Evolutionary conservation across 352 stramenopile genomes (phyloP), one percentile per base, ranked within the genome.

Genomic region (Thalassiosira hispida): DNA sequence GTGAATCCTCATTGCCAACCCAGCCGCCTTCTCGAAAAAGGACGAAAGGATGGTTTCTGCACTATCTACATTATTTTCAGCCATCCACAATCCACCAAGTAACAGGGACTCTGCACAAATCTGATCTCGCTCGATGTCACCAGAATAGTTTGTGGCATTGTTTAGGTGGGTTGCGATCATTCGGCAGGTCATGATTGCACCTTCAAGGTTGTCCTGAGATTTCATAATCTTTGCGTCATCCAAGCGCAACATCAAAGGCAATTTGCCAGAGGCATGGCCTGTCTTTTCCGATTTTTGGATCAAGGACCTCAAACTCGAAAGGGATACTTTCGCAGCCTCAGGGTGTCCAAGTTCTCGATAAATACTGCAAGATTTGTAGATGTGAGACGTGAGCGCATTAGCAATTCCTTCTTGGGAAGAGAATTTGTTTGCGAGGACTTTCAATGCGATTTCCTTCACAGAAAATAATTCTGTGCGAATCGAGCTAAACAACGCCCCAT

Each of bases 71-170:
- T 96, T 95, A 74, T 98, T 95, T 63, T 95, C 94, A 18, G 94
- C 93, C 77, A 98, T 94, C 96, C 96, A 98, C 51, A 95, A 94
- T 14, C 96, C 96, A 46, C 95, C 97, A 6, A 91, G 86, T 1
- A 93, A 62, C 29, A 89, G 74, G 12, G 77, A 69, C 35, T 79
- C 62, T 23, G 77, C 77, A 66, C 52, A 69, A 22, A 85, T 57
- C 29, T 77, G 67, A 49, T 59, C 44, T 46, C 42, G 38, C 42
- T 84, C 81, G 42, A 64, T 71, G 51, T 83, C 68, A 44, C 12
- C 35, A 62, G 35, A 20, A 31, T 33, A 27, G 31, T 49, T 44
- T 52, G 18, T 38, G 60, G 7, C 27, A 29, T 61, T 79, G 27
- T 44, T 40, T 9, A 94, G 71, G 46, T 85, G 59, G 27, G 82